phyloP scores from a whole-genome alignment of 495 filamentous ascomycete genomes.

The Ramalina peruviana region DNA sequence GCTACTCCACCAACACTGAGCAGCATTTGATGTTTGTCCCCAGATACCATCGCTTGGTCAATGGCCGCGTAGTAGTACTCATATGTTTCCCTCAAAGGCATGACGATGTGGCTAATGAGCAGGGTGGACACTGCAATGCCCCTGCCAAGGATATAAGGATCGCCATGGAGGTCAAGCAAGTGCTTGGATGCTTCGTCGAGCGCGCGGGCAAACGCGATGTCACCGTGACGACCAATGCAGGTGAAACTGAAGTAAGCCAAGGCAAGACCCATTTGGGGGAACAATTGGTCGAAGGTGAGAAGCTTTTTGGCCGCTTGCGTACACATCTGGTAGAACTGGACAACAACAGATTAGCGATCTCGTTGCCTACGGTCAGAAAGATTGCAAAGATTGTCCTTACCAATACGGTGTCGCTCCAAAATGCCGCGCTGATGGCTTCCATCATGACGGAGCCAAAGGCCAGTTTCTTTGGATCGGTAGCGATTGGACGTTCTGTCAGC shows the following conservation, averaged over 20 bases:
- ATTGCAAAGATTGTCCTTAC: background rate
- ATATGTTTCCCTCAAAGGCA: slow-evolving; percentile 44
- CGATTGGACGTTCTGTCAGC: slow-evolving; percentile 35
- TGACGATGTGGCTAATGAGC: slow-evolving; percentile 60
- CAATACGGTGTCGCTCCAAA: slow-evolving; percentile 53
- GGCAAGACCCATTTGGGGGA: slow-evolving; percentile 61
- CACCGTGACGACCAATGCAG: slow-evolving; percentile 50
- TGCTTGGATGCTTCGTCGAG: slow-evolving; percentile 50
- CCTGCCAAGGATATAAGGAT: slow-evolving; percentile 55
- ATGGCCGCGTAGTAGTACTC: slow-evolving; percentile 51
- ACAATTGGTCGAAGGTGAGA: slow-evolving; percentile 43
- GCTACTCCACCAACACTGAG: slow-evolving; percentile 60
- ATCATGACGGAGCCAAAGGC: slow-evolving; percentile 61
- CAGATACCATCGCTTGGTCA: slow-evolving; percentile 55
- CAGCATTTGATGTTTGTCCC: slow-evolving; percentile 62
- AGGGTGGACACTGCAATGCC: slow-evolving; percentile 59
- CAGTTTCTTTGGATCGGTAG: slow-evolving; percentile 39
- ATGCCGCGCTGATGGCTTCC: slow-evolving; percentile 67
- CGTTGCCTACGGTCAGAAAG: background rate
- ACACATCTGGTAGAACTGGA: slow-evolving; percentile 59
- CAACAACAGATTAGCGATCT: slow-evolving; percentile 17
- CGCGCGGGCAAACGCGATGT: slow-evolving; percentile 50
- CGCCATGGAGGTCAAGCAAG: slow-evolving; percentile 50
- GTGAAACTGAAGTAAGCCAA: slow-evolving; percentile 67
- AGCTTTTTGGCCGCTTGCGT: slow-evolving; percentile 59